Percentiles rank a stretch among this genome's conserved stretches.
Evolutionary conservation across 1,284 basidiomycete species (phyloP).

Genomic region (Erythrobasidium hasegawianum): DNA sequence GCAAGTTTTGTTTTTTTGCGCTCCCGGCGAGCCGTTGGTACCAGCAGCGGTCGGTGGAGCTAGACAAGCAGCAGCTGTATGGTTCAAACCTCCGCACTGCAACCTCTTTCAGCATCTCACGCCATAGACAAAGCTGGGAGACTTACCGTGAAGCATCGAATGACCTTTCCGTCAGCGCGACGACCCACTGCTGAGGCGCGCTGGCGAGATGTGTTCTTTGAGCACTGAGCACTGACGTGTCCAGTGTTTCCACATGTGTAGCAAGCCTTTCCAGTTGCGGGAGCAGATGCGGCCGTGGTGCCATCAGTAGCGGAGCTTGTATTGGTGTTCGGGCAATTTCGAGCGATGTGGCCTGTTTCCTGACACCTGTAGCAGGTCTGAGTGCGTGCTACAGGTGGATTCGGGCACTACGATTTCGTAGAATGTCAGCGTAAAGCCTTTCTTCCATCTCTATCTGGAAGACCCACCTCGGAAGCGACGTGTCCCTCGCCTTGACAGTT

Average conservation of each 20-base stretch:
- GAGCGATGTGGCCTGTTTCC: constrained; percentile 28
- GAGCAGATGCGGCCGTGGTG: not conserved
- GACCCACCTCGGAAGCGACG: constrained; percentile 19
- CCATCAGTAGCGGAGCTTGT: constrained; percentile 4
- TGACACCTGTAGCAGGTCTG: constrained; percentile 29
- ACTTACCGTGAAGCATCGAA: constrained; percentile 18
- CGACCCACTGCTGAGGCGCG: constrained; percentile 1
- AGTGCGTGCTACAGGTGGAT: not conserved
- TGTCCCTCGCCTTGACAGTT: constrained; percentile 28
- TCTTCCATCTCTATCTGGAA: not conserved
- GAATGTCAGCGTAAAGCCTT: not conserved
- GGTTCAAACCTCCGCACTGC: constrained; percentile 24
- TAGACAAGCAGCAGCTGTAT: constrained; percentile 21
- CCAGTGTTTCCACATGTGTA: constrained; percentile 31
- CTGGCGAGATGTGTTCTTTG: constrained; percentile 12
- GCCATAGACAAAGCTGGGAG: too few relatives aligned
- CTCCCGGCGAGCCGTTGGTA: not conserved
- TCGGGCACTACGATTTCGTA: constrained; percentile 11
- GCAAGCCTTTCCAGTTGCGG: constrained; percentile 14
- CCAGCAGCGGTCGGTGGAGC: constrained; percentile 16
- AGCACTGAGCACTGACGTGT: constrained; percentile 28
- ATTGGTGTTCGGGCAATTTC: constrained; percentile 21
- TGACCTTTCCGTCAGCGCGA: constrained; percentile 5
- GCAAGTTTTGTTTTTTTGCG: constrained; percentile 6
- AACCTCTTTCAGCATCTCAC: too few relatives aligned